Base-by-base conservation (phyloP, 257 asterid genomes). In the Lycium barbarum region DNA sequence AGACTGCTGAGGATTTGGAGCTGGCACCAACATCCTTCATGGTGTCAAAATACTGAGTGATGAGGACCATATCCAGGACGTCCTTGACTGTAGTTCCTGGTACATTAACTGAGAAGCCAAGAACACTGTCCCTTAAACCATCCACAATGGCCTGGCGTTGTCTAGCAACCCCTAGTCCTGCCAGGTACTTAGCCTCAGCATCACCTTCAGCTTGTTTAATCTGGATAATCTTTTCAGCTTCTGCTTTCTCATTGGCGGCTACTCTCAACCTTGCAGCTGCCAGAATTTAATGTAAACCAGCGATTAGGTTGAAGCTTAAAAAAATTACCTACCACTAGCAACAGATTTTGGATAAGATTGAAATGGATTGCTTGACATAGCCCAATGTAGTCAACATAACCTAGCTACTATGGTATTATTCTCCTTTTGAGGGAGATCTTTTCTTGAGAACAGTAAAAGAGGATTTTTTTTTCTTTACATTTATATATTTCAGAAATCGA, bases 111-210 rank as follows among this genome's bases (percentile, higher is more conserved):
- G 92, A 91, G 85, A 90, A 91, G 1, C 90, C 92, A n/a, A 89
- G 89, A 62, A 91, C 92, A 54, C 92, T 90, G 83, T 89, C 93
- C 51, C 94, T 85, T 35, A 91, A 72, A 63, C 94, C 94, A 49
- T 91, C 94, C 49, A 88, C 91, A 38, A 89, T 91, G 26, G 94
- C 94, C 79, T 91, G 92, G n/a, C 91, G 88, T 88, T 91, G 94
- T 78, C 94, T 84, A 51, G 94, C 93, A 79, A 89, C 80, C n/a
- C 94, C 94, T 35, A 91, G 62, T 62, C 94, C 94, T 1, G 93
- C 85, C 43, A 91, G 85, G 68, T 90, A 90, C 68, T 91, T 91
- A 6, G 92, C 87, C 85, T 91, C 93, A 5, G 94, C 93, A 67
- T 91, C 94, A 65, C 94, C 94, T 82, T 91, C 94, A 17, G 94